phyloP scores from a whole-genome alignment of 1,139 yeast species.

The Magnusiomyces suaveolens region DNA sequence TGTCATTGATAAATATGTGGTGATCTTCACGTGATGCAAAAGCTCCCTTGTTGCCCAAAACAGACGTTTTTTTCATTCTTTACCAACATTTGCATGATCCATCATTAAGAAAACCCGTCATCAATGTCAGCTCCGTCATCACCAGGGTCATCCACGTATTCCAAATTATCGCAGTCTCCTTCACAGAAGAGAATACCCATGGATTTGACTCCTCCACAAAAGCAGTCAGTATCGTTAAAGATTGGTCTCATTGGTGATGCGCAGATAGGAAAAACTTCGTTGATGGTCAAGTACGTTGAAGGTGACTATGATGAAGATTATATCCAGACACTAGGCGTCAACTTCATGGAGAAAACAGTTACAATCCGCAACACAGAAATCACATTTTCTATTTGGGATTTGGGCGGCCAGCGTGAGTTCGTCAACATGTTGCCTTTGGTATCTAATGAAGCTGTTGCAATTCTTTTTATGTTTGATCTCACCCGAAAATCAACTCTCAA shows the following conservation, averaged over 20 bases:
- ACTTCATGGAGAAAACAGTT: slow-evolving; percentile 86
- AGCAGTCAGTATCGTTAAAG: slow-evolving; percentile 56
- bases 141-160: not conserved
- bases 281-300: slow-evolving; percentile 95
- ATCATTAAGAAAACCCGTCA: not conserved
- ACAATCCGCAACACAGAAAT: slow-evolving; percentile 82
- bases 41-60: too few relatives aligned
- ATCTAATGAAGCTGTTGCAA: slow-evolving; percentile 88
- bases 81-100: not conserved
- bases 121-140: not conserved
- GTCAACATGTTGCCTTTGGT: slow-evolving; percentile 94
- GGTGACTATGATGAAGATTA: slow-evolving; percentile 88
- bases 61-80: too few relatives aligned
- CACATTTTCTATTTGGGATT: slow-evolving; percentile 89
- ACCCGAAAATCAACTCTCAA: slow-evolving; percentile 80
- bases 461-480: slow-evolving; percentile 84
- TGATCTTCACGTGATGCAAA: too few relatives aligned
- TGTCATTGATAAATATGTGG: not conserved
- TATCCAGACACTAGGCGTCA: slow-evolving; percentile 89
- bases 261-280: slow-evolving; percentile 93
- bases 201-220: slow-evolving; percentile 24
- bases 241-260: slow-evolving; percentile 96
- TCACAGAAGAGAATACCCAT: slow-evolving; percentile 17
- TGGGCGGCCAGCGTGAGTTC: slow-evolving; percentile 94
- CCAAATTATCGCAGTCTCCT: slow-evolving; percentile 6